A percentile compares a stretch with the other conserved stretches of the same genome.
Evolutionary conservation across 2,329 filamentous ascomycete species (phyloP).

Genomic region (Shiraia bambusicola): DNA sequence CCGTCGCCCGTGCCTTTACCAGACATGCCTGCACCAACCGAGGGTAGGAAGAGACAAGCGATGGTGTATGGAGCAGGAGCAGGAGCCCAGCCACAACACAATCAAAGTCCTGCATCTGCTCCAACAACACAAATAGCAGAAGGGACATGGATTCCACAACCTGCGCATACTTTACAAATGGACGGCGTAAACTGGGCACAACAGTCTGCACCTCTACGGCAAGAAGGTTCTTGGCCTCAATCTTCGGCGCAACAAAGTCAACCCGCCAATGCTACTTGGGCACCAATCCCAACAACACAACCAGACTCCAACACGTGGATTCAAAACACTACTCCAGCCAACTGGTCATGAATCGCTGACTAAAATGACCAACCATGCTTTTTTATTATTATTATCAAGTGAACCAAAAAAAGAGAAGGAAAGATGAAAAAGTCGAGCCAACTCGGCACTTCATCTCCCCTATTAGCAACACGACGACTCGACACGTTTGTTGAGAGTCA

Average conservation of each 20-base stretch:
- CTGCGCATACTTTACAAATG: too few species aligned
- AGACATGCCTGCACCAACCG: conserved; percentile 36
- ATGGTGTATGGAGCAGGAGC: conserved; percentile 34
- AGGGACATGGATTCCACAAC: neutral
- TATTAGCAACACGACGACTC: too few species aligned
- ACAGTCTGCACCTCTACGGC: neutral
- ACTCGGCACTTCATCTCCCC: too few species aligned
- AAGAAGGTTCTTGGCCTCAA: neutral
- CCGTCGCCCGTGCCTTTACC: conserved; percentile 32
- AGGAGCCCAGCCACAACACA: conserved; percentile 15
- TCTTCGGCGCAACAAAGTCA: neutral
- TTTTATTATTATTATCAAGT: too few species aligned
- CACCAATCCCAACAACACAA: neutral
- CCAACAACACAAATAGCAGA: neutral
- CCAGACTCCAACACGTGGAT: neutral
- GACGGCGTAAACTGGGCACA: too few species aligned
- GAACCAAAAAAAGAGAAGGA: too few species aligned
- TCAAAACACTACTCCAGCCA: neutral
- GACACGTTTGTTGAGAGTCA: too few species aligned
- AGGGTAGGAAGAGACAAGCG: conserved; percentile 34
- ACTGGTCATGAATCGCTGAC: too few species aligned
- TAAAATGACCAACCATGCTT: too few species aligned
- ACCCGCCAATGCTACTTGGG: neutral
- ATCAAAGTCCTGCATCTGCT: conserved; percentile 11
- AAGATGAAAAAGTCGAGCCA: too few species aligned